phyloP scores from a whole-genome alignment of 2,329 filamentous ascomycete genomes.

The Chaetothyriales sp. region DNA sequence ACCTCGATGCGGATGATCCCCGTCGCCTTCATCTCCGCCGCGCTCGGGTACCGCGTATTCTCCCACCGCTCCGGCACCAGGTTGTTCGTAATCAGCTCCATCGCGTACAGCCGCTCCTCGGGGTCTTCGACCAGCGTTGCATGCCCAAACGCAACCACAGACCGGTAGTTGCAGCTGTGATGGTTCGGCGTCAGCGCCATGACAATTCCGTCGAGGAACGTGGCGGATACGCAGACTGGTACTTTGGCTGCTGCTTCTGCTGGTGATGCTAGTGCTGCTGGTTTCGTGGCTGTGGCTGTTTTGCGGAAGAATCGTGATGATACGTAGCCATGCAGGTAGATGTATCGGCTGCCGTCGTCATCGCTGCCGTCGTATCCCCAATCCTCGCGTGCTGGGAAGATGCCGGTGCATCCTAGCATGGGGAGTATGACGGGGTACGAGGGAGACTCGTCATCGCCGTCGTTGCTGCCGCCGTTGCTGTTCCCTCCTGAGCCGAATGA shows the following conservation, averaged over 20 bases:
- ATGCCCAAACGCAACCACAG: slow-evolving; percentile 59
- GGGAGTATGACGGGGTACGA: slow-evolving; percentile 51
- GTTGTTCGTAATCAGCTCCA: slow-evolving; percentile 61
- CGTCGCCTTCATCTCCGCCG: not conserved
- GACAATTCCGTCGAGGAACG: slow-evolving; percentile 62
- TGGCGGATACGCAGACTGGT: slow-evolving; percentile 57
- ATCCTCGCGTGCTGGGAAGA: slow-evolving; percentile 47
- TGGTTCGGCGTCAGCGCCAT: slow-evolving; percentile 63
- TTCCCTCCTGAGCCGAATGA: not conserved
- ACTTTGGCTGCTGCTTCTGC: slow-evolving; percentile 33
- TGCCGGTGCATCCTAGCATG: slow-evolving; percentile 73
- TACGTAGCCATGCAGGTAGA: slow-evolving; percentile 75
- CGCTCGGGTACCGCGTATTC: too few relatives aligned
- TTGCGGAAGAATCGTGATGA: slow-evolving; percentile 60
- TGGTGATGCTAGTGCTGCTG: too few relatives aligned
- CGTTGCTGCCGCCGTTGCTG: not conserved
- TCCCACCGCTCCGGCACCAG: slow-evolving; percentile 58
- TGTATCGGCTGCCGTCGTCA: slow-evolving; percentile 11
- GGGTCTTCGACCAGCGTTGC: slow-evolving; percentile 50
- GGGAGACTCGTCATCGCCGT: not conserved
- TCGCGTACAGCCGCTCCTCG: slow-evolving; percentile 60
- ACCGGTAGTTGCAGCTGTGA: slow-evolving; percentile 78
- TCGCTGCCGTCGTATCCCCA: slow-evolving; percentile 50
- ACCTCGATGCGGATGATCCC: not conserved
- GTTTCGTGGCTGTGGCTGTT: slow-evolving; percentile 23